Percentiles rank a stretch among this genome's conserved stretches.
These are phyloP conservation scores for Seminavis robusta DNA, from an alignment of 108 stramenopile genomes.

Conservation along the genomic window DNA sequence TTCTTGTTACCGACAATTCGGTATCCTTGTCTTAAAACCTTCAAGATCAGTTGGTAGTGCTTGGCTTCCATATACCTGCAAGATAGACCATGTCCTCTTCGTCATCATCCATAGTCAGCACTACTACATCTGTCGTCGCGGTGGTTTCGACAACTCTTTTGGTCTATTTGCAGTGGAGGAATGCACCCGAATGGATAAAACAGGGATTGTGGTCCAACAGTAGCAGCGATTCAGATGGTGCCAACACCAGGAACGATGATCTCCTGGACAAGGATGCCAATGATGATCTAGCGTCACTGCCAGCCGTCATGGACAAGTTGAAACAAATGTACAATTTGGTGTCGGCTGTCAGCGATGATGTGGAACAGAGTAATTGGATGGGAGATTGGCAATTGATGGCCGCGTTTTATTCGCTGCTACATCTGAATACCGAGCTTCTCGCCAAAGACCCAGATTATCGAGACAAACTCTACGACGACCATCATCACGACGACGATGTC, in stretches of 20 bases:
- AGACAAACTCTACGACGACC: conserved; percentile 3
- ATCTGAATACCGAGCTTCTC: conserved; percentile 9
- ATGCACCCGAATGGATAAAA: conserved; percentile 7
- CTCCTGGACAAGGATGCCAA: too few relatives aligned
- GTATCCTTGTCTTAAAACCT: too few relatives aligned
- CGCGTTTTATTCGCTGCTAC: conserved; percentile 11
- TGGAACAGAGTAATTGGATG: conserved; percentile 3
- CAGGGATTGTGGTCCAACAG: background rate
- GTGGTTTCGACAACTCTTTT: too few relatives aligned
- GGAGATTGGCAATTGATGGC: background rate
- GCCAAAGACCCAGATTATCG: conserved; percentile 8
- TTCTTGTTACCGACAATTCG: too few relatives aligned
- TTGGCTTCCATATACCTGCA: too few relatives aligned
- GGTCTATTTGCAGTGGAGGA: too few relatives aligned
- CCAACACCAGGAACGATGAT: too few relatives aligned
- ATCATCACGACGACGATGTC: conserved; percentile 4
- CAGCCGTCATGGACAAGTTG: conserved; percentile 1
- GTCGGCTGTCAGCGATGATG: conserved; percentile 1
- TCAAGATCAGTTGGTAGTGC: too few relatives aligned
- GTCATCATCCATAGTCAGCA: too few relatives aligned
- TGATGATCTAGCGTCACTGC: conserved; percentile 6
- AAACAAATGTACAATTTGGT: conserved; percentile 12
- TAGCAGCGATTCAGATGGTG: background rate
- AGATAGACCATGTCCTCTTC: too few relatives aligned
- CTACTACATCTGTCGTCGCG: too few relatives aligned